Evolutionary conservation across 129 eudicot genomes (phyloP).

Genomic region (Logfia minima): DNA sequence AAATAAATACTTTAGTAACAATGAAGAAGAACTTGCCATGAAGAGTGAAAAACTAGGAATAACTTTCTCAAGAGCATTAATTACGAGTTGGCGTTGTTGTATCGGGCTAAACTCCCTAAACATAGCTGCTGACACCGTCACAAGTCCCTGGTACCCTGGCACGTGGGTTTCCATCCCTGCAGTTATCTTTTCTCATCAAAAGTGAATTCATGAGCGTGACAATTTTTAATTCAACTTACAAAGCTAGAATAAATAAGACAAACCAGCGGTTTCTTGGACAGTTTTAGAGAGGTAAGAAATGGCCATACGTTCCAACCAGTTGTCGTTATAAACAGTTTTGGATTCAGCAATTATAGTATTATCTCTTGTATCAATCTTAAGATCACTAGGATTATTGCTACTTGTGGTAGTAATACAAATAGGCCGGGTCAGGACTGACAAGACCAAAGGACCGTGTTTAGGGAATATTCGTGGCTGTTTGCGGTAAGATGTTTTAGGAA

Average conservation of each 20-base stretch:
- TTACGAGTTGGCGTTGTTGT: slow-evolving; percentile 50
- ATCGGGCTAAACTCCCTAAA: slow-evolving; percentile 37
- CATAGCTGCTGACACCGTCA: slow-evolving; percentile 53
- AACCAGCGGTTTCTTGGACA: slow-evolving; percentile 76
- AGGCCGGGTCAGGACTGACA: neutral
- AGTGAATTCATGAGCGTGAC: neutral
- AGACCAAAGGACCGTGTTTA: neutral
- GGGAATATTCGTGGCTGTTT: slow-evolving; percentile 24
- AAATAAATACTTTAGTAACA: neutral
- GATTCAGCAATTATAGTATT: slow-evolving; percentile 8
- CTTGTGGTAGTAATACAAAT: neutral
- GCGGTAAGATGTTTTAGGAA: slow-evolving; percentile 16
- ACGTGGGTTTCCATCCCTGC: slow-evolving; percentile 49
- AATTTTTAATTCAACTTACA: neutral
- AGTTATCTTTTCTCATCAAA: neutral
- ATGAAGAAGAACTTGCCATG: slow-evolving; percentile 50
- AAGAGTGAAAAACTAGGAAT: slow-evolving; percentile 57
- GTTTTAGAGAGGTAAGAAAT: slow-evolving; percentile 63
- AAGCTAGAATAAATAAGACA: neutral
- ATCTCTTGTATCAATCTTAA: neutral
- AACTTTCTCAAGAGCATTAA: slow-evolving; percentile 56
- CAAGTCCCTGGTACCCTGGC: slow-evolving; percentile 67
- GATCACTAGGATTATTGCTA: neutral
- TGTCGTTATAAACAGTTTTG: slow-evolving; percentile 48
- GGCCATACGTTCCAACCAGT: slow-evolving; percentile 64